phyloP scores from a whole-genome alignment of 1,139 yeast species.

The Kazachstania sp. region DNA sequence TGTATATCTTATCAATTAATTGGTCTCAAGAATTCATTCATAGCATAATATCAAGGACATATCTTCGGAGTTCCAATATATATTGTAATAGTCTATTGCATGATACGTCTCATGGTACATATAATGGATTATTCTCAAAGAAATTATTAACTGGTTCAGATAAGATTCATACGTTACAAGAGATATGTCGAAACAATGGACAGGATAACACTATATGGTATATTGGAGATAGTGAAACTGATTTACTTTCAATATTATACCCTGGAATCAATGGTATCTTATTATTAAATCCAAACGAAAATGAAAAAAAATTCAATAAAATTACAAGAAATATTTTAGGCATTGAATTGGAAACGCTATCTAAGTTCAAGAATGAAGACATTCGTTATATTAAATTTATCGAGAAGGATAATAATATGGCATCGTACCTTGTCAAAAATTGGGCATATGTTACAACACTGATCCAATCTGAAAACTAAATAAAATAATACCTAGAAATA shows the following conservation, averaged over 20 bases:
- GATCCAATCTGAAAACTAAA: neutral
- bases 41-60: constrained; percentile 9
- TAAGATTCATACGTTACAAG: constrained; percentile 13
- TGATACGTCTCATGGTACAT: constrained; percentile 3
- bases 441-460: constrained; percentile 13
- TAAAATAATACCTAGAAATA: neutral
- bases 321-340: constrained; percentile 14
- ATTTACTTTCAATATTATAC: constrained; percentile 22
- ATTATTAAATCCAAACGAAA: constrained; percentile 22
- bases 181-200: neutral
- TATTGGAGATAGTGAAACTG: constrained; percentile 31
- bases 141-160: constrained; percentile 25
- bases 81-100: constrained; percentile 21
- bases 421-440: constrained; percentile 14
- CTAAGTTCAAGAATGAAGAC: constrained; percentile 3
- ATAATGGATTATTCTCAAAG: constrained; percentile 24
- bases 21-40: constrained; percentile 29
- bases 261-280: constrained; percentile 25
- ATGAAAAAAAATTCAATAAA: constrained; percentile 19
- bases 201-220: constrained; percentile 16
- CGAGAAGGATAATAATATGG: constrained; percentile 10
- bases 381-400: neutral
- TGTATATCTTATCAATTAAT: constrained; percentile 25
- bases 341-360: constrained; percentile 4
- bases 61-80: constrained; percentile 9